Conservation (phyloP, 2,329 filamentous ascomycete species). For the Westerdykella aurantiaca region DNA sequence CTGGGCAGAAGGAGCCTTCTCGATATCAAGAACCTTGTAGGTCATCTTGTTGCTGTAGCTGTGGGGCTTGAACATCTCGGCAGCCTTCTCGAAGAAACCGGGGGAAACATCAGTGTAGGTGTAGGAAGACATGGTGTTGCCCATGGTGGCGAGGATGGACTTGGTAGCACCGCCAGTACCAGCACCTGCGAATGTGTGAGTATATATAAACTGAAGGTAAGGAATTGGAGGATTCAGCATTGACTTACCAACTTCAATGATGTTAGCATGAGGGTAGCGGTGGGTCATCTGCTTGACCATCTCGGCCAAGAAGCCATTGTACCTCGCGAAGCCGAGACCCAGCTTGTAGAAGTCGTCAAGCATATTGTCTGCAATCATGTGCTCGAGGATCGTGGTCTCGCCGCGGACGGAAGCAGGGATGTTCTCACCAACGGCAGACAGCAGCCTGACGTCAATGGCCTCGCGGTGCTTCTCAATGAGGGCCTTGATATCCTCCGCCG, state of each 20-base stretch:
- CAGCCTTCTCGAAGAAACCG: conserved; percentile 6
- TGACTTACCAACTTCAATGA: conserved; percentile 4
- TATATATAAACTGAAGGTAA: not conserved
- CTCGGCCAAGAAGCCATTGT: conserved; percentile 1
- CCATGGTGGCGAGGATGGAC: conserved; percentile 3
- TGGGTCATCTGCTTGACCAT: conserved; percentile 11
- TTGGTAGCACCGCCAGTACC: conserved; percentile 9
- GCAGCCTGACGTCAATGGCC: conserved; percentile 5
- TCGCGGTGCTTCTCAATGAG: not conserved
- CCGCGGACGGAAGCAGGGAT: conserved; percentile 3
- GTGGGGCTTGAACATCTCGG: conserved; percentile 1
- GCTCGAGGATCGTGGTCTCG: conserved; percentile 6
- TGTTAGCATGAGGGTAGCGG: conserved; percentile 9
- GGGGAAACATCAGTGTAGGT: conserved; percentile 8
- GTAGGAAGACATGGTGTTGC: conserved; percentile 3
- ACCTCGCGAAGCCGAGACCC: not conserved
- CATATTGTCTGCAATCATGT: conserved; percentile 7
- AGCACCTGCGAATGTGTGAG: conserved; percentile 1
- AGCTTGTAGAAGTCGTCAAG: conserved; percentile 12
- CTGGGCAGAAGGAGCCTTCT: conserved; percentile 1
- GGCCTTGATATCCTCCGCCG: not conserved
- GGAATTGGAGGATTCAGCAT: not conserved
- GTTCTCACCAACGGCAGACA: conserved; percentile 6
- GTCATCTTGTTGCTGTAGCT: conserved; percentile 3
- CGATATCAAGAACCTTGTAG: conserved; percentile 4